Conservation (phyloP, 208 protist genomes). For the Dictyostelium gargantuum region DNA sequence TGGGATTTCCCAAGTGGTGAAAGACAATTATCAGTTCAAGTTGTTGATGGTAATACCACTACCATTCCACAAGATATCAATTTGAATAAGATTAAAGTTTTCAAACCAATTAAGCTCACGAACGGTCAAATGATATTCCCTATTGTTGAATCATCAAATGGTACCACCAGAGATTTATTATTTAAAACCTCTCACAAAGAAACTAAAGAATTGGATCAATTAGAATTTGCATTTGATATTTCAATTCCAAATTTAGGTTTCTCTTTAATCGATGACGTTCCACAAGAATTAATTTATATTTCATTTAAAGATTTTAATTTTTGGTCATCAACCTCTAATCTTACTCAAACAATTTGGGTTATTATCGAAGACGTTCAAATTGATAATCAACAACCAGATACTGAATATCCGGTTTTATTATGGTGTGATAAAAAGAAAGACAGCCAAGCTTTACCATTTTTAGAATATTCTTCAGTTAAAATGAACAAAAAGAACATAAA, state of each 20-base stretch:
- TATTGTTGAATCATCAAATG: slow-evolving; percentile 16
- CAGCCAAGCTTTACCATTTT: slow-evolving; percentile 24
- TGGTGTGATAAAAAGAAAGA: slow-evolving; percentile 52
- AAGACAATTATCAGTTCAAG: background rate
- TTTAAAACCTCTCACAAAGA: background rate
- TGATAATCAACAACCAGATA: slow-evolving; percentile 60
- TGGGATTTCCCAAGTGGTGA: slow-evolving; percentile 45
- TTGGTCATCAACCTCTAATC: slow-evolving; percentile 10
- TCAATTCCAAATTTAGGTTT: slow-evolving; percentile 7
- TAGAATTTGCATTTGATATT: slow-evolving; percentile 59
- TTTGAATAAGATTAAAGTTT: slow-evolving; percentile 62
- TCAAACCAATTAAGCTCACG: slow-evolving; percentile 18
- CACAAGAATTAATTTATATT: slow-evolving; percentile 39
- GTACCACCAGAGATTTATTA: slow-evolving; percentile 19
- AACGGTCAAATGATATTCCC: background rate
- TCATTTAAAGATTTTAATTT: background rate
- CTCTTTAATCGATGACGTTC: slow-evolving; percentile 44
- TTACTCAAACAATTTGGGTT: slow-evolving; percentile 45
- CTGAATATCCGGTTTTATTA: slow-evolving; percentile 36
- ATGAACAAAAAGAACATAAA: slow-evolving; percentile 49
- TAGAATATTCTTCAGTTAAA: slow-evolving; percentile 42
- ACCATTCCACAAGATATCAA: slow-evolving; percentile 10
- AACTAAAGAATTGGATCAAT: background rate
- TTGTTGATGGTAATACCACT: background rate
- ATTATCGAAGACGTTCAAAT: slow-evolving; percentile 53